Percentiles rank a stretch among this genome's conserved stretches.
phyloP scores from a whole-genome alignment of 441 rosid genomes.

The Hura crepitans region DNA sequence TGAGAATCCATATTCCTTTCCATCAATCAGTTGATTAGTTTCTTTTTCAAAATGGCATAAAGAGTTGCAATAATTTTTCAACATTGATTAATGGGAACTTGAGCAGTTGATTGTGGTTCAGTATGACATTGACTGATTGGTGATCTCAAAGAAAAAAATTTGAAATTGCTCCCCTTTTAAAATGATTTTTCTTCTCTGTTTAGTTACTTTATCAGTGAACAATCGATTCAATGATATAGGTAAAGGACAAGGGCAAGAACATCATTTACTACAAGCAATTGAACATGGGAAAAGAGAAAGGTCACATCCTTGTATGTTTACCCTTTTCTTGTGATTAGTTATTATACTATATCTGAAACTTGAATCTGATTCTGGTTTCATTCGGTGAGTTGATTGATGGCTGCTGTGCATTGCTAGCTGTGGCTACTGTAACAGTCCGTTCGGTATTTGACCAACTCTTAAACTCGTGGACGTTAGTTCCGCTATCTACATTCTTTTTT shows the following conservation, averaged over 20 bases:
- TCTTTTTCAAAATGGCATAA: background rate
- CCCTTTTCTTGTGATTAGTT: constrained; percentile 22
- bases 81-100: background rate
- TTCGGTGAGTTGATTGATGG: constrained; percentile 97
- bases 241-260: constrained; percentile 64
- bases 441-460: constrained; percentile 70
- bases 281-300: constrained; percentile 90
- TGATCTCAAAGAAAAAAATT: background rate
- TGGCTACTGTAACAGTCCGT: constrained; percentile 72
- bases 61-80: background rate
- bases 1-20: too few species aligned
- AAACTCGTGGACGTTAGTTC: constrained; percentile 66
- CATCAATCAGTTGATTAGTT: too few species aligned
- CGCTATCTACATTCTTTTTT: constrained; percentile 13
- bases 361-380: constrained; percentile 24
- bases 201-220: constrained; percentile 16
- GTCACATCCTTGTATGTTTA: constrained; percentile 35
- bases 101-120: background rate
- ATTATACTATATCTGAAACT: constrained; percentile 24
- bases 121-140: background rate
- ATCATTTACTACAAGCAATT: constrained; percentile 76
- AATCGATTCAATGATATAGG: constrained; percentile 52
- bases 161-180: background rate
- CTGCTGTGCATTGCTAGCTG: constrained; percentile 82
- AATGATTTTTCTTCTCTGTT: constrained; percentile 1